Evolutionary conservation across 345 rosid species (phyloP), one percentile per base, ranked within the genome.

Genomic region (Atalantia buxifolia): DNA sequence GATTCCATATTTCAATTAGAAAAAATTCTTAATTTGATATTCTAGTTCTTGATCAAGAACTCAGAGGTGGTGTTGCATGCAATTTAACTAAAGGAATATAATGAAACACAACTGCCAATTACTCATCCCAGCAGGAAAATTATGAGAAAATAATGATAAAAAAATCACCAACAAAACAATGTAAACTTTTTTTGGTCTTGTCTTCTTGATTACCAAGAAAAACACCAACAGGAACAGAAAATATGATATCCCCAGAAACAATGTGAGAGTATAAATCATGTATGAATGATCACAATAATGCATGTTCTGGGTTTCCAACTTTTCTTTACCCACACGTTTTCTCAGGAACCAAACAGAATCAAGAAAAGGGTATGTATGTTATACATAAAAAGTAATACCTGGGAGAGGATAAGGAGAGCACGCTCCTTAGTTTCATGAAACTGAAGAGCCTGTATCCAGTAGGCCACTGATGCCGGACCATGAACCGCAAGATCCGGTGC

Each of bases 361-460:
- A 10, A 18, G 56, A 31, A 42, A 24, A 60, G 5, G 27, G 28
- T 10, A 24, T n/a, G 19, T 1, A 14, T 27, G 5, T 10, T 7
- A 31, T 9, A 16, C 8, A 3, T 10, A 70, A 2, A 16, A 6
- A 45, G 4, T 1, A 33, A 0, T 64, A 79, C 91, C 84, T 76
- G 48, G 13, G 64, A 40, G 25, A 90, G 90, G 50, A 81, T 50
- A 0, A 45, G 62, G 30, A 90, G 83, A 2, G 90, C 83, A 0
- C 13, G 33, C 31, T 86, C 81, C 50, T 79, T 76, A 13, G 75
- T 64, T 30, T n/a, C 21, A 13, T 9, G 57, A 27, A 38, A 71
- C 2, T 75, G 75, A 33, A 90, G 77, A 53, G 81, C 85, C 28
- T 5, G 7, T 77, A 90, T 76, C 89, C 82, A 80, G 10, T 35